phyloP scores from a whole-genome alignment of 1,284 basidiomycete genomes.

The Boletus smithii region DNA sequence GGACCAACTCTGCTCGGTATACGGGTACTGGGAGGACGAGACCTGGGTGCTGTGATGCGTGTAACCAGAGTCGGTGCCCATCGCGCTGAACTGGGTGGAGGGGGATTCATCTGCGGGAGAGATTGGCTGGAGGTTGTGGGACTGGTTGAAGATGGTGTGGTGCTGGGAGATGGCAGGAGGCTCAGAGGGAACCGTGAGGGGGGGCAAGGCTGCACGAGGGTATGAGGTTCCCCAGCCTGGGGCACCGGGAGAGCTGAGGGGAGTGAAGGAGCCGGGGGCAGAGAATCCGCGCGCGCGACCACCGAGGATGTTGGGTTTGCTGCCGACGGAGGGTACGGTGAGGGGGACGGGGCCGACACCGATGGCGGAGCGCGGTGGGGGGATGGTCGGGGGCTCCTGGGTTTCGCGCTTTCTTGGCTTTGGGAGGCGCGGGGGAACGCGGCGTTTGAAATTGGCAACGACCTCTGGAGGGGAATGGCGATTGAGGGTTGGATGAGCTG shows the following conservation, averaged over 20 bases:
- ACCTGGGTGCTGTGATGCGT: constrained; percentile 43
- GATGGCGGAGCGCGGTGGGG: constrained; percentile 70
- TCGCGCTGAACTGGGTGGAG: constrained; percentile 53
- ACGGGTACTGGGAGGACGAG: constrained; percentile 56
- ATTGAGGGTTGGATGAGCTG: constrained; percentile 85
- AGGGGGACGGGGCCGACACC: constrained; percentile 61
- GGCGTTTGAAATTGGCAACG: constrained; percentile 87
- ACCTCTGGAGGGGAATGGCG: constrained; percentile 82
- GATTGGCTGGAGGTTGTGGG: constrained; percentile 61
- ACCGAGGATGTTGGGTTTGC: constrained; percentile 40
- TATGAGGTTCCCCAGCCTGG: constrained; percentile 59
- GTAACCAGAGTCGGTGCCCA: constrained; percentile 40
- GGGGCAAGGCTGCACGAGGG: constrained; percentile 64
- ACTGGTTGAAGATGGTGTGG: constrained; percentile 50
- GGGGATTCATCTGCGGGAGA: constrained; percentile 66
- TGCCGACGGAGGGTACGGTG: constrained; percentile 47
- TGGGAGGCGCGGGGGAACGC: constrained; percentile 84
- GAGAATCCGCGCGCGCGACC: constrained; percentile 75
- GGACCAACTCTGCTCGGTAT: constrained; percentile 58
- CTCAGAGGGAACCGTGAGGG: constrained; percentile 76
- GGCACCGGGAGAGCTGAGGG: constrained; percentile 54
- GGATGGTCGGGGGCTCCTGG: constrained; percentile 57
- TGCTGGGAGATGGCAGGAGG: constrained; percentile 56
- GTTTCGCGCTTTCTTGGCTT: constrained; percentile 76
- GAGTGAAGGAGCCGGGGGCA: constrained; percentile 72